phyloP scores from a whole-genome alignment of 192 early-diverging fungal genomes.

The Geranomyces variabilis region DNA sequence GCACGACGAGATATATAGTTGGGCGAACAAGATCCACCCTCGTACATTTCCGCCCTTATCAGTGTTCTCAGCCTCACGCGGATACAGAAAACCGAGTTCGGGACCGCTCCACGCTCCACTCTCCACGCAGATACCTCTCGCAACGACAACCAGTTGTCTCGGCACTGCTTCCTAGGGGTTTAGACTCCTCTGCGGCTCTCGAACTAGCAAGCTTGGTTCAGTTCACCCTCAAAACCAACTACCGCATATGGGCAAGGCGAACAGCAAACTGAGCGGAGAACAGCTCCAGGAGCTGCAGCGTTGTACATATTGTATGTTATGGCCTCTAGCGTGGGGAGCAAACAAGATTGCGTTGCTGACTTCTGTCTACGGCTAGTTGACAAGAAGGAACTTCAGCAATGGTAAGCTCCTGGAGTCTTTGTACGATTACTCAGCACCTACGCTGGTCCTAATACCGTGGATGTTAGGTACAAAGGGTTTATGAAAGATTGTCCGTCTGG shows the following conservation, averaged over 20 bases:
- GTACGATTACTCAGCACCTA: slow-evolving; percentile 5
- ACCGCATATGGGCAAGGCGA: slow-evolving; percentile 76
- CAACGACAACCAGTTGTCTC: no score
- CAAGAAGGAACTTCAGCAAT: slow-evolving; percentile 93
- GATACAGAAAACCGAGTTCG: no score
- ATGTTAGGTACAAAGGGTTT: slow-evolving; percentile 86
- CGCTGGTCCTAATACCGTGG: not conserved
- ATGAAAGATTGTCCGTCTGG: slow-evolving; percentile 90
- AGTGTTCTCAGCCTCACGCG: no score
- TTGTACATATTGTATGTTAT: slow-evolving; percentile 76
- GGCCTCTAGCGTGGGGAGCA: not conserved
- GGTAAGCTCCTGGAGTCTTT: slow-evolving; percentile 57
- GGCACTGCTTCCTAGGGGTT: no score
- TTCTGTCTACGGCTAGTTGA: slow-evolving; percentile 57
- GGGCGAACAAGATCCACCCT: no score
- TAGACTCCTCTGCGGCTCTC: no score
- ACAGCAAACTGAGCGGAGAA: slow-evolving; percentile 80
- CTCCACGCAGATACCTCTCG: no score
- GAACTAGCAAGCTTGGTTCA: no score
- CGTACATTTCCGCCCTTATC: no score
- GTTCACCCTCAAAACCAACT: no score
- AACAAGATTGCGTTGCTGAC: not conserved
- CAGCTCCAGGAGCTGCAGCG: slow-evolving; percentile 79
- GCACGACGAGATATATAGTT: no score
- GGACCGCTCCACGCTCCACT: no score